Conservation (phyloP, 176 grass and related monocot genomes). For the Triticum timopheevii region DNA sequence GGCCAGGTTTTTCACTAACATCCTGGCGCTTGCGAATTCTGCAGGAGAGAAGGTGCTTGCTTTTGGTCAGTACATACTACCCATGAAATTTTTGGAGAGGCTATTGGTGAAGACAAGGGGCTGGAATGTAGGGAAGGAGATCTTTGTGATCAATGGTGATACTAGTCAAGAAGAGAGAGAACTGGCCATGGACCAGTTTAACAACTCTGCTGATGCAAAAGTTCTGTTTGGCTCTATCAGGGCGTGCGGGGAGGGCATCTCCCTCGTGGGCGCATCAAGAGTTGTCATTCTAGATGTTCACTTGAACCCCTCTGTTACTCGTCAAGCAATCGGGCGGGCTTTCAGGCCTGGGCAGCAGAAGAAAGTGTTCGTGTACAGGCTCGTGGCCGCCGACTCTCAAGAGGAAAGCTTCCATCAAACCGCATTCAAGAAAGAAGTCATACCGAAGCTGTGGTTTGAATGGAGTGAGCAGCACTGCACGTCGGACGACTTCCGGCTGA, state of each 20-base stretch:
- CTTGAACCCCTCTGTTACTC: slow-evolving; percentile 94
- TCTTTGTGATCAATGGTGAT: slow-evolving; percentile 85
- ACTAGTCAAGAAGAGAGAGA: slow-evolving; percentile 76
- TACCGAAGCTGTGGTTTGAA: slow-evolving; percentile 93
- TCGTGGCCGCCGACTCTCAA: slow-evolving; percentile 73
- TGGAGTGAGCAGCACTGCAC: slow-evolving; percentile 79
- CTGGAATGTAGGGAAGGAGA: slow-evolving; percentile 86
- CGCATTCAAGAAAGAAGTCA: slow-evolving; percentile 83
- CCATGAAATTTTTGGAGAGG: slow-evolving; percentile 90
- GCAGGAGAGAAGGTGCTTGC: slow-evolving; percentile 83
- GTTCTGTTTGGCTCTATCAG: slow-evolving; percentile 93
- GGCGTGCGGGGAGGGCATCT: slow-evolving; percentile 98
- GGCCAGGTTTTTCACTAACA: slow-evolving; percentile 80
- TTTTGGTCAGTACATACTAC: slow-evolving; percentile 87
- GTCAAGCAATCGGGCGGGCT: slow-evolving; percentile 88
- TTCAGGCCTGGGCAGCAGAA: slow-evolving; percentile 86
- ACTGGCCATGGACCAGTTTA: slow-evolving; percentile 69
- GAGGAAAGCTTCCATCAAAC: slow-evolving; percentile 62
- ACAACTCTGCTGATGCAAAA: slow-evolving; percentile 78
- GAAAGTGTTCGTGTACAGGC: slow-evolving; percentile 85
- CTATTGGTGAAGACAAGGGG: slow-evolving; percentile 73
- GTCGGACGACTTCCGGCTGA: slow-evolving; percentile 61
- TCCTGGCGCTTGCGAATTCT: slow-evolving; percentile 74
- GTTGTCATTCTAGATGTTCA: slow-evolving; percentile 88
- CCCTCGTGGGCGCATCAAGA: slow-evolving; percentile 84